These are phyloP conservation scores for Debaryomyces hansenii DNA, from an alignment of 805 yeast species.

Conservation along the genomic window DNA sequence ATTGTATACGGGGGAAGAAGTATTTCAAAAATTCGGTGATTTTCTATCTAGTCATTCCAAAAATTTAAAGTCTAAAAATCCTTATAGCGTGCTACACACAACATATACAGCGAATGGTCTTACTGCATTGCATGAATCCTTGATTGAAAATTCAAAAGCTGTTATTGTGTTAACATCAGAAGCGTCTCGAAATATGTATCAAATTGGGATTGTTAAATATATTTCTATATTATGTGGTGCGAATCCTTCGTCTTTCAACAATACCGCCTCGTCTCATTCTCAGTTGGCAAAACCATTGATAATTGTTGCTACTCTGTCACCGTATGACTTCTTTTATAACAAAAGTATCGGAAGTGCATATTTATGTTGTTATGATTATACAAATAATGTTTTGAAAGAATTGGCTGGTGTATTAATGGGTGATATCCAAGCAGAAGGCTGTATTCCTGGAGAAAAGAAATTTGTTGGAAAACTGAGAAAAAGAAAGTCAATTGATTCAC, in stretches of 20 bases:
- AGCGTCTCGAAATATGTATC: constrained; percentile 59
- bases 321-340: constrained; percentile 60
- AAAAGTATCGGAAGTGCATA: constrained; percentile 56
- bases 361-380: constrained; percentile 62
- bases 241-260: constrained; percentile 28
- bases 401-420: constrained; percentile 57
- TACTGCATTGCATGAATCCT: constrained; percentile 53
- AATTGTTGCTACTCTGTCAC: constrained; percentile 60
- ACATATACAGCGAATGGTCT: constrained; percentile 59
- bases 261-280: constrained; percentile 13
- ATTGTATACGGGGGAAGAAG: constrained; percentile 48
- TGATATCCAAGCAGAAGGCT: constrained; percentile 48
- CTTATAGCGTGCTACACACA: constrained; percentile 54
- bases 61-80: constrained; percentile 16
- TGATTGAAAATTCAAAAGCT: constrained; percentile 51
- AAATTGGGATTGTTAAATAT: constrained; percentile 59
- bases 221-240: constrained; percentile 56
- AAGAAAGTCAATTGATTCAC: constrained; percentile 18
- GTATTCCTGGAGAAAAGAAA: constrained; percentile 55
- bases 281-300: constrained; percentile 51
- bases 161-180: constrained; percentile 58
- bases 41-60: constrained; percentile 37
- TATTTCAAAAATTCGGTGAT: constrained; percentile 53
- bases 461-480: constrained; percentile 23
- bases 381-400: constrained; percentile 49